These are phyloP conservation scores for Pulveroboletus sp. DNA, from an alignment of 768 basidiomycete species.

Conservation along the genomic window DNA sequence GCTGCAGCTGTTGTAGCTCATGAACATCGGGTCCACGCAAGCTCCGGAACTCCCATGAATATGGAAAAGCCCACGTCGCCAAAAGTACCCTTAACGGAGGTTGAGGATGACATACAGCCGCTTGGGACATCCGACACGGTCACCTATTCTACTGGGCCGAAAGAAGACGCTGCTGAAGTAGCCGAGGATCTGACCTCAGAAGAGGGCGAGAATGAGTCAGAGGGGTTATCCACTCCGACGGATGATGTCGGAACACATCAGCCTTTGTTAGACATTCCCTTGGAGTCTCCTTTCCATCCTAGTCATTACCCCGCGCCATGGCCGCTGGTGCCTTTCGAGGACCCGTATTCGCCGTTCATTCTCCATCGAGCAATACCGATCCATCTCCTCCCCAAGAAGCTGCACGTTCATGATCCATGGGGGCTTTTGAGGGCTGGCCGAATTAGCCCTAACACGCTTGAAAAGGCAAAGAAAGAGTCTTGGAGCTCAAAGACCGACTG, in stretches of 20 bases:
- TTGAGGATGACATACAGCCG: neutral
- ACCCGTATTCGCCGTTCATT: constrained; percentile 16
- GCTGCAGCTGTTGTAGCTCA: constrained; percentile 9
- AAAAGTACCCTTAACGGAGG: neutral
- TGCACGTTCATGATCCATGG: constrained; percentile 45
- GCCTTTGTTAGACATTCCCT: neutral
- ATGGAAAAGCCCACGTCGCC: neutral
- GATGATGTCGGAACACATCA: neutral
- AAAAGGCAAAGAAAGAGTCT: neutral
- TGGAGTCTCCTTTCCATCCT: constrained; percentile 27
- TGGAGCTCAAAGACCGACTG: constrained; percentile 31
- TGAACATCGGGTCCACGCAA: constrained; percentile 7
- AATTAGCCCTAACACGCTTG: neutral
- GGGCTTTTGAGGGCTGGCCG: constrained; percentile 19
- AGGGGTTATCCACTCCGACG: neutral
- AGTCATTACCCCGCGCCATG: constrained; percentile 38
- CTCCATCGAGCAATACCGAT: constrained; percentile 33
- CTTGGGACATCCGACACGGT: neutral
- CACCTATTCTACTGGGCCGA: neutral
- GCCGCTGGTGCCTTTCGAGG: constrained; percentile 38
- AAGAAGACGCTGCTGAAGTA: neutral
- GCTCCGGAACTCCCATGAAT: neutral
- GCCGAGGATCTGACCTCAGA: neutral
- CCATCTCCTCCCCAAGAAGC: constrained; percentile 38
- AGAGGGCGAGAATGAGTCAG: neutral